Evolutionary conservation across 2,329 filamentous ascomycete genomes (phyloP).

Genomic region (Claviceps humidiphila): DNA sequence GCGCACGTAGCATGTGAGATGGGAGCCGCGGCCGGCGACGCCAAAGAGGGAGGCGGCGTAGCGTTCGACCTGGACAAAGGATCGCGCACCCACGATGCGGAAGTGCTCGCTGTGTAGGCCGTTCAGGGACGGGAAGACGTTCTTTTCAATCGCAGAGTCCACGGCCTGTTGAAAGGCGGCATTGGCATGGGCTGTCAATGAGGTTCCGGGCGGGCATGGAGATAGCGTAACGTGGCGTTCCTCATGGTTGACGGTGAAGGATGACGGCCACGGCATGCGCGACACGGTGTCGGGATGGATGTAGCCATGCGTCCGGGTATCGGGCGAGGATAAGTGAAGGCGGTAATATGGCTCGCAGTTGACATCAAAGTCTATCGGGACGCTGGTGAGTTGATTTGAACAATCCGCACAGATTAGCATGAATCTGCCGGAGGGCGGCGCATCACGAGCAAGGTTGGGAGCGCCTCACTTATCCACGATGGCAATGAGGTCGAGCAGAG

Average conservation of each 20-base stretch:
- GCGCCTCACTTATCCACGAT: slow-evolving; percentile 28
- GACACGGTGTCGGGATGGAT: slow-evolving; percentile 31
- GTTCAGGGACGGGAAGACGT: slow-evolving; percentile 26
- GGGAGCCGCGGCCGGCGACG: slow-evolving; percentile 50
- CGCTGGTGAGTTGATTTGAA: slow-evolving; percentile 20
- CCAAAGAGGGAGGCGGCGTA: slow-evolving; percentile 52
- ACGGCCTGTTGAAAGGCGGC: neutral
- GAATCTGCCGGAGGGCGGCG: neutral
- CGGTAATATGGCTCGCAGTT: slow-evolving; percentile 28
- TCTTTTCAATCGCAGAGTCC: slow-evolving; percentile 22
- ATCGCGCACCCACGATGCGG: slow-evolving; percentile 24
- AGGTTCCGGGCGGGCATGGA: slow-evolving; percentile 11
- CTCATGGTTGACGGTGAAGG: slow-evolving; percentile 23
- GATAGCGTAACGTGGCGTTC: slow-evolving; percentile 20
- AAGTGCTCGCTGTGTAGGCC: slow-evolving; percentile 30
- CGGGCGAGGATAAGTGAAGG: slow-evolving; percentile 30
- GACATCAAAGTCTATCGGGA: slow-evolving; percentile 30
- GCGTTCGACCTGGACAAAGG: slow-evolving; percentile 40
- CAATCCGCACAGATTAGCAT: neutral
- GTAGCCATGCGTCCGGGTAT: slow-evolving; percentile 35
- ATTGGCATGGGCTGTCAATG: slow-evolving; percentile 9
- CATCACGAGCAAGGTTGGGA: neutral
- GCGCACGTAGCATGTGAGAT: slow-evolving; percentile 49
- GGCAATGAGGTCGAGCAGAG: slow-evolving; percentile 25
- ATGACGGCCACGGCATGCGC: slow-evolving; percentile 32